Base-by-base conservation (phyloP, 768 basidiomycete species). In the Suillus placidus region DNA sequence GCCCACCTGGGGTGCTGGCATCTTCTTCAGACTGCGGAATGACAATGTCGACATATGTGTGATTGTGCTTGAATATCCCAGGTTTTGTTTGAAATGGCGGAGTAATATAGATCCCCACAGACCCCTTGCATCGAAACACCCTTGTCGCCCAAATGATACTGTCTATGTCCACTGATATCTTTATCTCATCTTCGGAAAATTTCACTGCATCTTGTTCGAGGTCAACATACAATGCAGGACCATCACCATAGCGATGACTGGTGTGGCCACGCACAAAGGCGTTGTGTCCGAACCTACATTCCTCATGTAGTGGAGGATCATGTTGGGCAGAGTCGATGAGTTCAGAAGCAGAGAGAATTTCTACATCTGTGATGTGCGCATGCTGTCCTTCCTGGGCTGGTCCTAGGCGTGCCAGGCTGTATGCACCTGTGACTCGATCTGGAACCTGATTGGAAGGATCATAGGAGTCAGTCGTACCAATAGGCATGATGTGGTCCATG, bases 381-480 rank as follows among this genome's bases (percentile, higher is more conserved):
- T 13, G 10, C 4, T 47, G 45, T 5, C 45, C n/a, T 12, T 2
- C n/a, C 3, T 6, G 0, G 2, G 5, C 0, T 12, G 45, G 12
- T 2, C 45, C 45, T 6, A 0, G n/a, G 12, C 45, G 5, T 2
- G 2, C 5, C 2, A 47, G 45, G n/a, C 45, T 47, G n/a, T 47
- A 47, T 2, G 1, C 5, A 2, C 45, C 45, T n/a, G n/a, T 47
- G 0, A 47, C 45, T 0, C 10, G 2, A 23, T 47, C n/a, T n/a
- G 45, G 45, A 47, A 47, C n/a, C 45, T 47, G 45, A 2, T 47
- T 23, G 13, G 45, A n/a, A 2, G 45, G 2, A 13, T 47, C 45
- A 13, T 47, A n/a, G 0, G 45, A 47, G 45, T 47, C 5, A 0
- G n/a, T 12, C 2, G 45, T 47, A 5, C n/a, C n/a, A 13, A 23